A percentile compares a stretch with the other conserved stretches of the same genome.
These are phyloP conservation scores for Pontederia paniculata DNA, from an alignment of 176 grass and related monocot species.

Conservation along the genomic window DNA sequence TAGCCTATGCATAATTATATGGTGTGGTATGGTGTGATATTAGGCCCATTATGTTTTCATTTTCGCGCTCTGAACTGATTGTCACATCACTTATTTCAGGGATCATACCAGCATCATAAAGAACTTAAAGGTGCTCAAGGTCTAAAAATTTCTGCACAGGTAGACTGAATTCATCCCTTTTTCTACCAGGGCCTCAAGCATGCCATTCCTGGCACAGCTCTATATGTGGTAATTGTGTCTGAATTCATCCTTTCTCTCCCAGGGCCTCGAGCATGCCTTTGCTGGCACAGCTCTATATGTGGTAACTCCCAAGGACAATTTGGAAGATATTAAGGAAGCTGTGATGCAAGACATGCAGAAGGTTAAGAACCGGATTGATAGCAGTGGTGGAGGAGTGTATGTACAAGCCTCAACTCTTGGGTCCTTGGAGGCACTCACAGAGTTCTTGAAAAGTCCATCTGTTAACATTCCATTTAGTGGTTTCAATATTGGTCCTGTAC, in stretches of 20 bases:
- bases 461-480: conserved; percentile 84
- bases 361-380: conserved; percentile 70
- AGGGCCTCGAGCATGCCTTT: conserved; percentile 87
- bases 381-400: conserved; percentile 78
- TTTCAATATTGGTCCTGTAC: conserved; percentile 87
- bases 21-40: no score
- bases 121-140: conserved; percentile 89
- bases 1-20: no score
- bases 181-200: conserved; percentile 68
- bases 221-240: conserved; percentile 39
- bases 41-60: no score
- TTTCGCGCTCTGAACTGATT: neutral
- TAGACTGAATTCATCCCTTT: conserved; percentile 7
- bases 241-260: conserved; percentile 14
- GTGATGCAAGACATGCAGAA: conserved; percentile 81
- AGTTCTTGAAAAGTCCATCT: conserved; percentile 68
- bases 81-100: conserved; percentile 24
- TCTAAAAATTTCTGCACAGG: conserved; percentile 89
- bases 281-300: conserved; percentile 80
- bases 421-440: conserved; percentile 71
- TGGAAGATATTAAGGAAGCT: conserved; percentile 54
- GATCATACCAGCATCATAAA: conserved; percentile 70
- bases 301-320: conserved; percentile 40
- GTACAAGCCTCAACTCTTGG: conserved; percentile 91
- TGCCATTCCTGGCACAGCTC: conserved; percentile 77